These are phyloP conservation scores for Venturia aucupariae DNA, from an alignment of 2,329 filamentous ascomycete genomes.

Conservation along the genomic window DNA sequence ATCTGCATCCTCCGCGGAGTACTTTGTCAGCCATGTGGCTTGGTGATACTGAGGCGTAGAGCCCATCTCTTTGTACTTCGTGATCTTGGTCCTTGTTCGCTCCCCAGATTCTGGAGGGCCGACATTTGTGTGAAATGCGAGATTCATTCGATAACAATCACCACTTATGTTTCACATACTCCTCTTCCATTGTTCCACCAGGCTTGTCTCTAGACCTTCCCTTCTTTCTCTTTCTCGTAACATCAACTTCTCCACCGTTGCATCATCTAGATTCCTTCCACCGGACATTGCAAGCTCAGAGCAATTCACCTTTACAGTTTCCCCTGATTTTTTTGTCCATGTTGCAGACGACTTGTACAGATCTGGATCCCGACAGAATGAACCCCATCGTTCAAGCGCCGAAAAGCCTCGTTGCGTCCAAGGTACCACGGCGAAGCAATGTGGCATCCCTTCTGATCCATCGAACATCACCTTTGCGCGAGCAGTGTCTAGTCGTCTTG, in stretches of 20 bases:
- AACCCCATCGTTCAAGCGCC: slow-evolving; percentile 29
- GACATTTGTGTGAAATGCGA: neutral
- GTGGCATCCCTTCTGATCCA: slow-evolving; percentile 73
- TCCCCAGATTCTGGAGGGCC: neutral
- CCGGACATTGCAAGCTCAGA: neutral
- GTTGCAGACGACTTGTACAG: slow-evolving; percentile 16
- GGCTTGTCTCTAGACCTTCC: neutral
- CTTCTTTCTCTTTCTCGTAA: neutral
- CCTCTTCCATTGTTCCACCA: neutral
- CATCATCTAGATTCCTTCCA: neutral
- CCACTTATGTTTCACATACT: neutral
- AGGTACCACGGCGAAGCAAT: slow-evolving; percentile 48
- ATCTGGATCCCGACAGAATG: slow-evolving; percentile 25
- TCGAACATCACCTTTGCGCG: slow-evolving; percentile 56
- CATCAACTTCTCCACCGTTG: neutral
- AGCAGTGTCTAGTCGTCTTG: slow-evolving; percentile 44
- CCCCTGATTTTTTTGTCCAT: neutral
- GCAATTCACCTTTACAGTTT: neutral
- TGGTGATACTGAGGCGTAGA: neutral
- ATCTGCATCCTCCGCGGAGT: neutral
- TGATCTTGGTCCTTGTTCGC: too few species aligned
- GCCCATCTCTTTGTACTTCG: neutral
- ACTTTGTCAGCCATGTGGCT: neutral
- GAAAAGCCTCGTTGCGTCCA: slow-evolving; percentile 23
- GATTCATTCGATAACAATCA: too few species aligned